phyloP scores from a whole-genome alignment of 2,329 filamentous ascomycete genomes.

The Cytospora piceae region DNA sequence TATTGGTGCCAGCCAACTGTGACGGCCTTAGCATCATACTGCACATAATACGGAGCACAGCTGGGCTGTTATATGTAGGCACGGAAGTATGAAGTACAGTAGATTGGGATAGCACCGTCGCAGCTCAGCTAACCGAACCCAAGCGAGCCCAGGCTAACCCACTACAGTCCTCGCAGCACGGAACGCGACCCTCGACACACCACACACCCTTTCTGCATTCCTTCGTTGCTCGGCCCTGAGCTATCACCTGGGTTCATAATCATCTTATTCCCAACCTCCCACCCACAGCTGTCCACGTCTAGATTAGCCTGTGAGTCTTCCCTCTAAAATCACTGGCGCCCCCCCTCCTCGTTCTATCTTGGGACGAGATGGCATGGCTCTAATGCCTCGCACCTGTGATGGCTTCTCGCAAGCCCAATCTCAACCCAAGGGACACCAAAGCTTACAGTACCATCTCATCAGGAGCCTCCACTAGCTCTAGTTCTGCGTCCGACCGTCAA shows the following conservation, averaged over 20 bases:
- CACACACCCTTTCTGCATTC: slow-evolving; percentile 15
- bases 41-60: not conserved
- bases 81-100: not conserved
- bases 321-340: not conserved
- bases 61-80: not conserved
- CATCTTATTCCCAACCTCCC: not conserved
- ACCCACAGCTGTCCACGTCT: not conserved
- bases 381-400: slow-evolving; percentile 16
- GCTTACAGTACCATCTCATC: slow-evolving; percentile 28
- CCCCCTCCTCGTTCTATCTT: not conserved
- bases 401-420: slow-evolving; percentile 15
- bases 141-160: not conserved
- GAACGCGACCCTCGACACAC: slow-evolving; percentile 13
- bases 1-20: slow-evolving; percentile 8
- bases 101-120: slow-evolving; percentile 1
- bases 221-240: slow-evolving; percentile 15
- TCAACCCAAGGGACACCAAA: slow-evolving; percentile 13
- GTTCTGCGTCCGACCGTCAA: slow-evolving; percentile 21
- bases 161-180: slow-evolving; percentile 11
- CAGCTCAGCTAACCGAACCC: not conserved
- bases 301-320: slow-evolving; percentile 18
- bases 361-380: slow-evolving; percentile 8
- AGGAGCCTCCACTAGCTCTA: slow-evolving; percentile 24
- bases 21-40: slow-evolving; percentile 18
- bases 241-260: slow-evolving; percentile 7